Percentiles rank a stretch among this genome's conserved stretches.
These are phyloP conservation scores for Kwoniella botswanensis DNA, from an alignment of 768 basidiomycete species.

Conservation along the genomic window DNA sequence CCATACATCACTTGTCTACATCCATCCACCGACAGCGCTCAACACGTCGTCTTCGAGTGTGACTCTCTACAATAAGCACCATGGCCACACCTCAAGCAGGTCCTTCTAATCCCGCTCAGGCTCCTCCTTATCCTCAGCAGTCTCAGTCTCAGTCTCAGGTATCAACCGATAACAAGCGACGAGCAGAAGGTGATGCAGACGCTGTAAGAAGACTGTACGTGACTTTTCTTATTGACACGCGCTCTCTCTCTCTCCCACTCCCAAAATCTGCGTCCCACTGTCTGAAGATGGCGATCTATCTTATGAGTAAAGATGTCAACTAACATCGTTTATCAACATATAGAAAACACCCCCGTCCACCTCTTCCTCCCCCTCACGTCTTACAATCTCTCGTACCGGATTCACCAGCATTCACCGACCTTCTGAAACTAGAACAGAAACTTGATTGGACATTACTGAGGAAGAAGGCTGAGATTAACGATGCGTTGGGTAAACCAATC, in stretches of 20 bases:
- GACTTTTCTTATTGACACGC: too few species aligned
- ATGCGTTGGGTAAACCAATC: constrained; percentile 75
- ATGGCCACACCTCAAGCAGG: constrained; percentile 25
- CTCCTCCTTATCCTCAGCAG: constrained; percentile 14
- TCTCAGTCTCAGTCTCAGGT: constrained; percentile 8
- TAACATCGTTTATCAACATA: neutral
- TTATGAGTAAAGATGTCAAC: neutral
- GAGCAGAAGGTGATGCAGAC: constrained; percentile 39
- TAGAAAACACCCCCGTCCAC: constrained; percentile 38
- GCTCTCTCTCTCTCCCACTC: too few species aligned
- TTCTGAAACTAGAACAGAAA: constrained; percentile 85
- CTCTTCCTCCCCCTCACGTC: constrained; percentile 60
- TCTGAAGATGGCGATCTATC: too few species aligned
- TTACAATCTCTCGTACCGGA: constrained; percentile 80
- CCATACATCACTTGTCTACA: neutral
- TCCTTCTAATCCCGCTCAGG: constrained; percentile 12
- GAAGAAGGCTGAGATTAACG: constrained; percentile 87
- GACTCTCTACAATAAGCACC: neutral
- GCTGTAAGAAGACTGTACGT: constrained; percentile 32
- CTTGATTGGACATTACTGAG: constrained; percentile 94
- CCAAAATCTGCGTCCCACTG: too few species aligned
- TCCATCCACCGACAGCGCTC: neutral
- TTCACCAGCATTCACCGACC: constrained; percentile 81
- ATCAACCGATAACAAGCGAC: constrained; percentile 27
- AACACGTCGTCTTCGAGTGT: neutral